Evolutionary conservation across 257 asterid species (phyloP), one percentile per base, ranked within the genome.

Genomic region (Petunia secreta): DNA sequence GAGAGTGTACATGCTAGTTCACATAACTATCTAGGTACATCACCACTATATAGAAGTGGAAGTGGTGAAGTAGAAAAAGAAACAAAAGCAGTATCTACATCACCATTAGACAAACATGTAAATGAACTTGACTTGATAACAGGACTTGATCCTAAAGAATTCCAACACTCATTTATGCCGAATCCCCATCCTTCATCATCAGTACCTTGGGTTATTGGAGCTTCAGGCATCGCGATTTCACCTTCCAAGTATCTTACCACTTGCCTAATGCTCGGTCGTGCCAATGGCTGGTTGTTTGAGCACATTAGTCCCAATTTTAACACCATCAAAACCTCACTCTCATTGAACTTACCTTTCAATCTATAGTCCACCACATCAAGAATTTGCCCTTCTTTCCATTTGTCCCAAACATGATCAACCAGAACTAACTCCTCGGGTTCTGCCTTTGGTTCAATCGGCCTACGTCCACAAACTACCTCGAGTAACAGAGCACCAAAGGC

Each of bases 401-500:
- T 52, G 6, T 63, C 76, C 54, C 71, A 58, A 8, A 53, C 80
- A 69, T 78, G 69, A 36, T 78, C 82, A n/a, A 82, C 59, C 2
- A 62, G 48, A 7, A 82, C 63, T 11, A 82, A 39, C 60, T 78
- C 80, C 15, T 78, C 55, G 10, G 79, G 66, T 48, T 48, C 63
- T 65, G 55, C 78, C 34, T 76, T 55, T 16, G 80, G 84, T 25
- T 83, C 81, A 14, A 83, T 79, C 34, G 86, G 78, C 74, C 80
- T 83, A 57, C 86, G 68, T 46, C 86, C 83, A 46, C 78, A 63
- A 3, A 75, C 76, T 37, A 83, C 71, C 78, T 83, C 86, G 34
- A 83, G 74, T 75, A 74, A 48, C 25, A 83, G 38, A 53, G 80
- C 78, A 50, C 83, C 86, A 46, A 14, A 74, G 62, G 83, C 81